phyloP scores from a whole-genome alignment of 1,284 basidiomycete species.

The Pseudomicrostroma phylloplanum region DNA sequence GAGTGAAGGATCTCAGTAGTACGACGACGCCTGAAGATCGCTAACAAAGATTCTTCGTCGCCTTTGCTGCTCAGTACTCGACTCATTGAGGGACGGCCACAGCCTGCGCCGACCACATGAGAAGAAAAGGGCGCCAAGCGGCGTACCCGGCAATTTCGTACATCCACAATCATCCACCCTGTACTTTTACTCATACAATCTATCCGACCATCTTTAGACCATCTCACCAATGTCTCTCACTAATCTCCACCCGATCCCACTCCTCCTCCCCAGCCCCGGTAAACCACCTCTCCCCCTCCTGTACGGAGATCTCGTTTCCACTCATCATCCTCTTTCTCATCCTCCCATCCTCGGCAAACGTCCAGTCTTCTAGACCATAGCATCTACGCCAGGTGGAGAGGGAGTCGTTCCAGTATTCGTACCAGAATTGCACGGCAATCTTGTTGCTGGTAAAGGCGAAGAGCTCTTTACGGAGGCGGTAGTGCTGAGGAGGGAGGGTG shows the following conservation, averaged over 20 bases:
- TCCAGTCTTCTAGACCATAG: constrained; percentile 62
- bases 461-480: constrained; percentile 58
- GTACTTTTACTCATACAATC: too few relatives aligned
- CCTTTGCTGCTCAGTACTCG: too few relatives aligned
- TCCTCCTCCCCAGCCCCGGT: constrained; percentile 46
- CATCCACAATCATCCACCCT: too few relatives aligned
- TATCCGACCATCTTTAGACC: too few relatives aligned
- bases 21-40: too few relatives aligned
- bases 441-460: constrained; percentile 60
- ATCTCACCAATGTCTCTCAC: constrained; percentile 7
- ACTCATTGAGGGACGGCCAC: too few relatives aligned
- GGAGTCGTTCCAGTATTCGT: constrained; percentile 55
- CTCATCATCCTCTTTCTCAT: constrained; percentile 57
- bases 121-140: too few relatives aligned
- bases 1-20: constrained; percentile 52
- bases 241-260: constrained; percentile 9
- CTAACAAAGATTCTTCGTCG: too few relatives aligned
- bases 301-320: constrained; percentile 55
- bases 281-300: constrained; percentile 59
- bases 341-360: constrained; percentile 57
- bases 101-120: too few relatives aligned
- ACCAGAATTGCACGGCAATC: constrained; percentile 62
- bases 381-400: constrained; percentile 57
- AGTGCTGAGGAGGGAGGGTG: constrained; percentile 22
- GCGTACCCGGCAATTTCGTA: too few relatives aligned